Percentiles rank a stretch among this genome's conserved stretches.
These are phyloP conservation scores for Sphagnum tenellum DNA, from an alignment of 225 moss, liverwort and hornwort species.

Conservation along the genomic window DNA sequence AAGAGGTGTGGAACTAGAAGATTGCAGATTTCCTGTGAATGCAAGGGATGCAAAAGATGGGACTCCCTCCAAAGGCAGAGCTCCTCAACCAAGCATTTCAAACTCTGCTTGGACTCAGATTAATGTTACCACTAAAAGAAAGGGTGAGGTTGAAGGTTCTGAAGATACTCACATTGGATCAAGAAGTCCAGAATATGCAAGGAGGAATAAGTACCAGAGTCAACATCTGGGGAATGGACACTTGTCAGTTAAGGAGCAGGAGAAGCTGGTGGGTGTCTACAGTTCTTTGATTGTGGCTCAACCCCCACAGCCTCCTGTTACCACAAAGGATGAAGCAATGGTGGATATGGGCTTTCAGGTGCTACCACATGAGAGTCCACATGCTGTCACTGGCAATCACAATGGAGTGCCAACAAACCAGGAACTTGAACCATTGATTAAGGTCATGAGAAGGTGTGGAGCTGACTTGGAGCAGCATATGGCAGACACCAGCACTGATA, in stretches of 20 bases:
- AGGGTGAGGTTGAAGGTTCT: constrained; percentile 30
- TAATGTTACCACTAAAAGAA: constrained; percentile 16
- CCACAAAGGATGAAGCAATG: constrained; percentile 23
- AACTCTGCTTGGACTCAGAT: not conserved
- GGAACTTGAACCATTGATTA: constrained; percentile 13
- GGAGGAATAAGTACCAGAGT: constrained; percentile 54
- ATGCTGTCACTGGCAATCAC: constrained; percentile 21
- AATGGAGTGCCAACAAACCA: constrained; percentile 15
- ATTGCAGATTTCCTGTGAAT: constrained; percentile 12
- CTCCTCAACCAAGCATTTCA: not conserved
- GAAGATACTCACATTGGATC: constrained; percentile 15
- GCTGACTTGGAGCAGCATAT: constrained; percentile 14
- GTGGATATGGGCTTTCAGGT: constrained; percentile 26
- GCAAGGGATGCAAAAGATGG: constrained; percentile 13
- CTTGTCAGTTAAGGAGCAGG: constrained; percentile 34
- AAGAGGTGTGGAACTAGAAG: constrained; percentile 18
- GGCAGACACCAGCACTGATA: constrained; percentile 2
- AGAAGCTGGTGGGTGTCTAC: constrained; percentile 13
- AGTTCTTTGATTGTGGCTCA: constrained; percentile 9
- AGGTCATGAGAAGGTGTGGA: constrained; percentile 16
- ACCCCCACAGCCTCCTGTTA: constrained; percentile 7
- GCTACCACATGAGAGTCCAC: constrained; percentile 20
- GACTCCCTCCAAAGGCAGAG: constrained; percentile 20
- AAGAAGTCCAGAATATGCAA: constrained; percentile 46
- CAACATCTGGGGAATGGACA: constrained; percentile 56